A percentile compares a stretch with the other conserved stretches of the same genome.
phyloP scores from a whole-genome alignment of 345 rosid species.

The Citrus maxima region DNA sequence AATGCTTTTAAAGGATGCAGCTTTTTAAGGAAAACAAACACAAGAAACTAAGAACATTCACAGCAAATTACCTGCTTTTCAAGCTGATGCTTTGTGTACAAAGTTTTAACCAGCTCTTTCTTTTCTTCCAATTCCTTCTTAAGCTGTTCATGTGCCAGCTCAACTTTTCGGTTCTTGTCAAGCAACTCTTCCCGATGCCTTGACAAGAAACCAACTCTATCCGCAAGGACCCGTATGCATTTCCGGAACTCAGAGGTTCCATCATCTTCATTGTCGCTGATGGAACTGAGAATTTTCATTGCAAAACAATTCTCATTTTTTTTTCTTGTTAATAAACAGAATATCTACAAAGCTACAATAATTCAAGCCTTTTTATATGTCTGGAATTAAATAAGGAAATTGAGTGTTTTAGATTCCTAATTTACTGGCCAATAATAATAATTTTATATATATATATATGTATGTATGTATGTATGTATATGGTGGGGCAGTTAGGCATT shows the following conservation, averaged over 20 bases:
- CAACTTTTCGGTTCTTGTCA: slow-evolving; percentile 65
- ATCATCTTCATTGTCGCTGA: slow-evolving; percentile 71
- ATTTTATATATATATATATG: background rate
- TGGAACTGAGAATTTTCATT: slow-evolving; percentile 52
- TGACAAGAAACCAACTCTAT: slow-evolving; percentile 73
- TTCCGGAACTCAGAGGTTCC: slow-evolving; percentile 66
- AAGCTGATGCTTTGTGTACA: slow-evolving; percentile 80
- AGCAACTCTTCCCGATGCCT: slow-evolving; percentile 71
- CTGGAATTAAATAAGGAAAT: background rate
- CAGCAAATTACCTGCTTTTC: slow-evolving; percentile 81
- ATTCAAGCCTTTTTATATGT: background rate
- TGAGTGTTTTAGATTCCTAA: background rate
- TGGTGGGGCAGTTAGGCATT: background rate
- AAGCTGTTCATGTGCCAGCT: slow-evolving; percentile 66
- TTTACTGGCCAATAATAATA: background rate
- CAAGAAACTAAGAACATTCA: background rate
- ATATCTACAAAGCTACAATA: background rate
- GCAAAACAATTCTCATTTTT: slow-evolving; percentile 14
- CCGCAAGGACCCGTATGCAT: slow-evolving; percentile 71
- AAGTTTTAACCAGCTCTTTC: slow-evolving; percentile 70
- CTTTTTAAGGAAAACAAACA: background rate
- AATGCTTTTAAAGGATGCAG: background rate
- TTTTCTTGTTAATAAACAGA: background rate
- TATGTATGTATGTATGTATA: no score
- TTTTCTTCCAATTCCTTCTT: slow-evolving; percentile 79